phyloP scores from a whole-genome alignment of 768 basidiomycete genomes.

The Mrakia hoshinonis region DNA sequence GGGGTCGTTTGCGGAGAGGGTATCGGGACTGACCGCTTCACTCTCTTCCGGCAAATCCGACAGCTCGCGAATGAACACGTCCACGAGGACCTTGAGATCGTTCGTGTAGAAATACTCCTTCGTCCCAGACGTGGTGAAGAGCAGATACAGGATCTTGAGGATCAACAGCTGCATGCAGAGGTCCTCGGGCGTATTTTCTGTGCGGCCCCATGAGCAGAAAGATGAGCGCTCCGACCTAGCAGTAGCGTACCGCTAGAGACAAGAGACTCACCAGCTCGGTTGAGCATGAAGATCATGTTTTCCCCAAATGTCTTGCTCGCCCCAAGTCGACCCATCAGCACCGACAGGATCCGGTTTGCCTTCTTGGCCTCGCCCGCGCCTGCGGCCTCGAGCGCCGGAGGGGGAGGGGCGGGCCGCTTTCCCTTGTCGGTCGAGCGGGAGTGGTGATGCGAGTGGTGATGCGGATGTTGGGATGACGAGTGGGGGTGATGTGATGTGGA shows the following conservation, averaged over 20 bases:
- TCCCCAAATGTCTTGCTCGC: conserved; percentile 93
- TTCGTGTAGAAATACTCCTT: conserved; percentile 98
- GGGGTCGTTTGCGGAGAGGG: background rate
- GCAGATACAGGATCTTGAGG: conserved; percentile 83
- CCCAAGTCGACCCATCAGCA: conserved; percentile 72
- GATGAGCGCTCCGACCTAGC: background rate
- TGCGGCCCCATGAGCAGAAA: background rate
- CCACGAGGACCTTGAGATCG: conserved; percentile 88
- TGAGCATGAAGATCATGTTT: conserved; percentile 98
- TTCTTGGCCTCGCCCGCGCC: conserved; percentile 41
- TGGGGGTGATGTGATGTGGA: conserved; percentile 7
- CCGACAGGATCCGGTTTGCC: conserved; percentile 67
- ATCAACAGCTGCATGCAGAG: conserved; percentile 89
- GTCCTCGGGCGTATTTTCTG: conserved; percentile 79
- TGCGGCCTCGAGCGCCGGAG: conserved; percentile 32
- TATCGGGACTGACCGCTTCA: conserved; percentile 63
- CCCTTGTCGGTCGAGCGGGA: conserved; percentile 5
- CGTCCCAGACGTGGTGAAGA: conserved; percentile 87
- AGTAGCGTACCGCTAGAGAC: background rate
- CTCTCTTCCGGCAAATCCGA: conserved; percentile 85
- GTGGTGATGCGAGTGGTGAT: conserved; percentile 7
- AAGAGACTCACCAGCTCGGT: conserved; percentile 69
- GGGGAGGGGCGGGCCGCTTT: background rate
- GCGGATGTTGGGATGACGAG: background rate
- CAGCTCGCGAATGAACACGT: conserved; percentile 93